Evolutionary conservation across 202 grass and related monocot species (phyloP).

Genomic region (Carex sylvatica): DNA sequence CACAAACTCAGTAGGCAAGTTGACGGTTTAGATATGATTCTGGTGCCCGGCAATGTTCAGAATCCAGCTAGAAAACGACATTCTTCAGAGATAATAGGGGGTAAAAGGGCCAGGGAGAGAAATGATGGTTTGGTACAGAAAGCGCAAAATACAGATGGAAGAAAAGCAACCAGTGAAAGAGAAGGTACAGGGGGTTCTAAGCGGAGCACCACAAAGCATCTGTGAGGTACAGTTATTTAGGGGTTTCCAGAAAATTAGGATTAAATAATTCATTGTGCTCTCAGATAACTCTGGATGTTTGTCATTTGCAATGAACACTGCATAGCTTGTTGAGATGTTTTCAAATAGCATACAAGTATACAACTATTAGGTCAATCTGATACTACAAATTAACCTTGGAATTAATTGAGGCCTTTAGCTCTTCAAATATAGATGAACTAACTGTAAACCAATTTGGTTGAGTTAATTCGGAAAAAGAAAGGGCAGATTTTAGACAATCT

Average conservation of each 20-base stretch:
- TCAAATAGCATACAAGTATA: neutral
- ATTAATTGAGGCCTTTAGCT: neutral
- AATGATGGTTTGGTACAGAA: neutral
- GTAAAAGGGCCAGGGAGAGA: neutral
- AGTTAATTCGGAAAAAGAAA: neutral
- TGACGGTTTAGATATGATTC: neutral
- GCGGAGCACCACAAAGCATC: neutral
- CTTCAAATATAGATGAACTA: neutral
- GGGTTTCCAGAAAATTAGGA: neutral
- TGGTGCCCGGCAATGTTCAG: neutral
- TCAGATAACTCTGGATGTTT: neutral
- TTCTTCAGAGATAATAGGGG: neutral
- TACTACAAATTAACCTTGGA: neutral
- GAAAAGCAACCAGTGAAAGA: neutral
- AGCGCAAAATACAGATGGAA: neutral
- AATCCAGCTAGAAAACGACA: neutral
- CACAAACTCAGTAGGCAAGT: constrained; percentile 50
- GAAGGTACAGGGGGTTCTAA: neutral
- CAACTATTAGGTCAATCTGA: neutral
- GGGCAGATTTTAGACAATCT: neutral
- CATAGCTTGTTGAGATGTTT: neutral
- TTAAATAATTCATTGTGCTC: neutral
- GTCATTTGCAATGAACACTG: neutral
- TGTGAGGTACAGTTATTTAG: neutral
- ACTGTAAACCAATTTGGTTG: neutral